phyloP scores from a whole-genome alignment of 306 rosid species.

The Astragalus membranaceus region DNA sequence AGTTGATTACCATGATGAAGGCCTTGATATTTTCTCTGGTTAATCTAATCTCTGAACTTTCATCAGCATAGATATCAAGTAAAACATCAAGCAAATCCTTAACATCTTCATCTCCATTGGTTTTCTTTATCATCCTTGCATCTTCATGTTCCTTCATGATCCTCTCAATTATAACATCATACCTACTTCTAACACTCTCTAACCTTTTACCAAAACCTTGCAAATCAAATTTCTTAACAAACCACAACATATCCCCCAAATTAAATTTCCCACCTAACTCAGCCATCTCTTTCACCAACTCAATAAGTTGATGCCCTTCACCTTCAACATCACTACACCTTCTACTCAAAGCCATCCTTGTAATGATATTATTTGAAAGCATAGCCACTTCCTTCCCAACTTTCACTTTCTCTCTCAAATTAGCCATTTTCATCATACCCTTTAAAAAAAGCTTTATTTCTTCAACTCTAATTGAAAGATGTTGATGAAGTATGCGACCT shows the following conservation, averaged over 20 bases:
- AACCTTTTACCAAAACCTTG: slow-evolving; percentile 44
- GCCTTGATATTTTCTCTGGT: slow-evolving; percentile 53
- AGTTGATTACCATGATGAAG: slow-evolving; percentile 36
- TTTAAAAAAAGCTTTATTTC: slow-evolving; percentile 27
- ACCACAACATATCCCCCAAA: slow-evolving; percentile 33
- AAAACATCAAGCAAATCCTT: slow-evolving; percentile 50
- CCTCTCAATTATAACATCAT: slow-evolving; percentile 43
- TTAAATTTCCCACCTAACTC: slow-evolving; percentile 32
- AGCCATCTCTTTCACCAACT: slow-evolving; percentile 28
- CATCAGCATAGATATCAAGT: slow-evolving; percentile 34
- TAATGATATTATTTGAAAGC: slow-evolving; percentile 32
- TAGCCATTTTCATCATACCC: slow-evolving; percentile 5
- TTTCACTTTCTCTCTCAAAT: slow-evolving; percentile 19
- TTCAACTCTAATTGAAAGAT: slow-evolving; percentile 28
- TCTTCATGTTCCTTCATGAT: slow-evolving; percentile 50
- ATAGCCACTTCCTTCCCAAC: slow-evolving; percentile 32
- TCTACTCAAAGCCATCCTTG: slow-evolving; percentile 42
- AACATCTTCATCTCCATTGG: background rate
- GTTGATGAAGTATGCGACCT: slow-evolving; percentile 28
- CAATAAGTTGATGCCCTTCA: slow-evolving; percentile 33
- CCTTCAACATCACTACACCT: slow-evolving; percentile 39
- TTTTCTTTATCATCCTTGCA: slow-evolving; percentile 9
- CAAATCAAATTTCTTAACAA: slow-evolving; percentile 42
- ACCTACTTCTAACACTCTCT: slow-evolving; percentile 25
- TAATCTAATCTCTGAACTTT: slow-evolving; percentile 33